phyloP scores from a whole-genome alignment of 2,329 filamentous ascomycete genomes.

The Colletotrichum caudatum region DNA sequence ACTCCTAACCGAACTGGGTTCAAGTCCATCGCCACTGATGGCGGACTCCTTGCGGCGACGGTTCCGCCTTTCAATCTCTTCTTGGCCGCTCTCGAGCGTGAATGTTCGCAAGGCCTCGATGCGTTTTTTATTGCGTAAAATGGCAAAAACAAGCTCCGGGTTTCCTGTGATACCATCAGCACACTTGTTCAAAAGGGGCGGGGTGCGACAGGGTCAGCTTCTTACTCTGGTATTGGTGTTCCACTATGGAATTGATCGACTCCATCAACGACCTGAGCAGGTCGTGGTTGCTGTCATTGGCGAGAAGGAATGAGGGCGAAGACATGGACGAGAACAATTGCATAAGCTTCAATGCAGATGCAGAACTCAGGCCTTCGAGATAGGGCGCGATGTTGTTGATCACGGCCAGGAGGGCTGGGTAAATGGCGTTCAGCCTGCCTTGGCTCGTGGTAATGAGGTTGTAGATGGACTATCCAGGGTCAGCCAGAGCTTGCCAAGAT shows the following conservation, averaged over 20 bases:
- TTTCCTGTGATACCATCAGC: slow-evolving; percentile 69
- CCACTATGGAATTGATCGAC: slow-evolving; percentile 88
- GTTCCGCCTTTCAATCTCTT: slow-evolving; percentile 87
- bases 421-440: slow-evolving; percentile 89
- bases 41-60: slow-evolving; percentile 75
- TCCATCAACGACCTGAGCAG: slow-evolving; percentile 86
- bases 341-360: slow-evolving; percentile 83
- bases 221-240: slow-evolving; percentile 86
- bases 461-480: slow-evolving; percentile 79
- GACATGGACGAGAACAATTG: slow-evolving; percentile 94
- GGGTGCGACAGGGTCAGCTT: slow-evolving; percentile 25
- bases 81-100: slow-evolving; percentile 90
- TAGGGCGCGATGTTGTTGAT: slow-evolving; percentile 94
- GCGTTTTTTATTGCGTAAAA: slow-evolving; percentile 82
- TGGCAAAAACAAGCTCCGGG: slow-evolving; percentile 80
- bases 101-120: slow-evolving; percentile 89
- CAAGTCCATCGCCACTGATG: slow-evolving; percentile 62
- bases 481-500: slow-evolving; percentile 34
- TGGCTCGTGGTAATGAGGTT: slow-evolving; percentile 91
- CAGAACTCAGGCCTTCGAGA: slow-evolving; percentile 78
- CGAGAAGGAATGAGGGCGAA: slow-evolving; percentile 89
- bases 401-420: slow-evolving; percentile 90
- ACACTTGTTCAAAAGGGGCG: slow-evolving; percentile 4
- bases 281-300: slow-evolving; percentile 90
- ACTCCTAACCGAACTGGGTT: slow-evolving; percentile 64